Base-by-base conservation (phyloP, 23 red algal genomes). In the Gracilaria domingensis region DNA sequence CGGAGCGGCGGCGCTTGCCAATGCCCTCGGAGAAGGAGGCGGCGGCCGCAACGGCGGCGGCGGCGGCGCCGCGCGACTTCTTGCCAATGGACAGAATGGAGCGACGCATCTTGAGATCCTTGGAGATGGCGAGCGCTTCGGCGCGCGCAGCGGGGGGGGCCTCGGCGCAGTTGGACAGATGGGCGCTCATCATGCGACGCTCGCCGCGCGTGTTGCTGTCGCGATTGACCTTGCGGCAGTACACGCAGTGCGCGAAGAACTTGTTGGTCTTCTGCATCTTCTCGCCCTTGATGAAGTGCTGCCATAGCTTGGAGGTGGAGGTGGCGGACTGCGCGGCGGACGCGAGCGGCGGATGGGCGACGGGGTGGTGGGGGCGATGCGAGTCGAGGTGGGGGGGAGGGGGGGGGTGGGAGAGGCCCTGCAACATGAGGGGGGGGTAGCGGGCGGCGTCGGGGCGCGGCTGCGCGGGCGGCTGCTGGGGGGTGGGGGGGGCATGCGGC, bases 221-320 rank as follows among this genome's bases (percentile, higher is more conserved):
- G 20, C 66, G 55, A 38, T 75, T 75, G 54, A 87, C 65, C 67
- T 87, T 87, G 48, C 83, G 83, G 28, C 83, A 87, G 29, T 87
- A 87, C 25, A 87, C 62, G 83, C 83, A 87, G 36, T 87, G 83
- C 12, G 83, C 83, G 60, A 74, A 87, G 62, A 87, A 87, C 48
- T 87, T 87, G 62, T 87, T 87, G 21, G 83, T 87, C 66, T 87
- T 87, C 48, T 74, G 83, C 83, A 87, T 87, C 67, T 87, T 87
- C 0, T 87, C 83, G 66, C 83, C 83, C 47, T 87, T 87, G 83
- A 87, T 72, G 37, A 87, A 87, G 66, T 87, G 83, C 83, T 87
- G 54, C 83, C 83, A 87, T 20, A 87, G 62, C 47, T 87, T 87
- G 37, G 83, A 71, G 12, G 83, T 87, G 33, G 83, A 87, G 57